Base-by-base conservation (phyloP, 2,329 filamentous ascomycete genomes). In the Colletotrichum higginsianum region DNA sequence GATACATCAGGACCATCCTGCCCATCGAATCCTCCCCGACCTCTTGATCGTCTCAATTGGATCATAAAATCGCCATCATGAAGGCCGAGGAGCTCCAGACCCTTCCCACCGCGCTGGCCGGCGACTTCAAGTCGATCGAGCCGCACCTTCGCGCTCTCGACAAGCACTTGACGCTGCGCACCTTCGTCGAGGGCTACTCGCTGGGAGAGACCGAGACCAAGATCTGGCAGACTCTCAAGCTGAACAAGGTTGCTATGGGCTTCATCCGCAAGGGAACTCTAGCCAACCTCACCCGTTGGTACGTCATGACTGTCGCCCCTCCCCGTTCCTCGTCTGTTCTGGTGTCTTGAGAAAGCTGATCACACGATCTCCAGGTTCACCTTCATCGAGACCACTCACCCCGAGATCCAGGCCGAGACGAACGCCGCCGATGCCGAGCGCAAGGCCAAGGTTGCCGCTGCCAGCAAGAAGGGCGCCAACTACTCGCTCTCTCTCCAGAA, bases 401-500 rank as follows among this genome's bases (percentile, higher is more conserved):
- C 93, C 18, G 94, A 95, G 87, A 89, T 94, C 70, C 88, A 91
- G 78, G 83, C 86, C 75, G 92, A 92, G 69, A 86, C 94, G 75
- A 94, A 94, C 79, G 86, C 87, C 13, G 86, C 93, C 77, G 92
- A 92, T 77, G 89, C 90, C 58, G 89, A 88, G n/a, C 88, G 89
- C 73, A 91, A 90, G 79, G 89, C 90, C 76, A 94, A 93, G 86
- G 90, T 92, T 75, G 86, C 87, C 47, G 89, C 90, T 26, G 89
- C 88, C 75, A 92, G 89, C 78, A 94, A 94, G 80, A 92, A 93
- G 63, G 94, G 94, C 74, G 94, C 90, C 70, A 97, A 91, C 86
- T 98, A 96, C 83, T 95, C 97, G 79, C 93, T 98, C 81, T 93
- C 92, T 2, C 88, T 98, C 47, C 91, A 93, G 77, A 93, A 97